Percentiles rank a stretch among this genome's conserved stretches.
Conservation (phyloP, 164 flowering plant species). For the Vitis riparia region DNA sequence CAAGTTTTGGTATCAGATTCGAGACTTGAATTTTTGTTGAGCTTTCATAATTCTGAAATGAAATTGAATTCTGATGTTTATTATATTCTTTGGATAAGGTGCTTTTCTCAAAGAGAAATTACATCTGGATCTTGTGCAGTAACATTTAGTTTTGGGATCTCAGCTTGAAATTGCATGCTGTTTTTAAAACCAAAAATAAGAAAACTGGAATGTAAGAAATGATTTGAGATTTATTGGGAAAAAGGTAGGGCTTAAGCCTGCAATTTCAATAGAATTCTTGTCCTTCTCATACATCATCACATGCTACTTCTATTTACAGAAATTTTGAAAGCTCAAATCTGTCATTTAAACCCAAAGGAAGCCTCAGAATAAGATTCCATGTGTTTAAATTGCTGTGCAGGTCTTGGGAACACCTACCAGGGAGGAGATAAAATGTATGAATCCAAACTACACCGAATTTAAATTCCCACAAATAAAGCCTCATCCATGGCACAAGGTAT, state of each 20-base stretch:
- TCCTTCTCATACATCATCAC: no score
- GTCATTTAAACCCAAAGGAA: not conserved
- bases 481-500: conserved; percentile 99
- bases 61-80: not conserved
- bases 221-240: no score
- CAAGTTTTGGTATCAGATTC: not conserved
- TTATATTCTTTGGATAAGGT: not conserved
- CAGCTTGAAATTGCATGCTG: not conserved
- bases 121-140: not conserved
- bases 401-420: conserved; percentile 98
- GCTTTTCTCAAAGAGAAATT: not conserved
- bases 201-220: no score
- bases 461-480: conserved; percentile 97
- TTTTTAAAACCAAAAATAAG: not conserved
- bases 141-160: not conserved
- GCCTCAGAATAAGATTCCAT: not conserved
- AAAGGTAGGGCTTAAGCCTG: not conserved
- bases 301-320: no score
- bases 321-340: no score
- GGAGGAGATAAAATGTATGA: conserved; percentile 99
- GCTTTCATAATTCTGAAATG: not conserved
- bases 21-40: not conserved
- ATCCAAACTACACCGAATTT: conserved; percentile 95
- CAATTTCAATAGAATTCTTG: not conserved
- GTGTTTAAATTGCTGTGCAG: conserved; percentile 31